These are phyloP conservation scores for Dichotomocladium elegans DNA, from an alignment of 371 early-diverging fungal species.

Conservation along the genomic window DNA sequence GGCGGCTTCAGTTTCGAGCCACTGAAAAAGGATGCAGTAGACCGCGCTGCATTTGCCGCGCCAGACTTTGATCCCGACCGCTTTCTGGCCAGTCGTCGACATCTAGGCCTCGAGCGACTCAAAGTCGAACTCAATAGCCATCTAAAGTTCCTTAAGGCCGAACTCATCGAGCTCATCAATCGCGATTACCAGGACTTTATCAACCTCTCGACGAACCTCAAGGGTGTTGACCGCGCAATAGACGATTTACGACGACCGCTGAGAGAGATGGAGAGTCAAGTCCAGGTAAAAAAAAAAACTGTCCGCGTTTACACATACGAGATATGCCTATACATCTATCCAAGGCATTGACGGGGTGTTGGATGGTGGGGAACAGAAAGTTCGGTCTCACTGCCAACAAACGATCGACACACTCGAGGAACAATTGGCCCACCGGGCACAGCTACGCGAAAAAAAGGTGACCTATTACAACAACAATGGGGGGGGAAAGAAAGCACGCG, in stretches of 20 bases:
- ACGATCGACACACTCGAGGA: slow-evolving; percentile 53
- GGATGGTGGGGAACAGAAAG: slow-evolving; percentile 24
- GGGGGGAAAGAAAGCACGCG: neutral
- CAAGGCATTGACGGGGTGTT: neutral
- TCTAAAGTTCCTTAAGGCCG: slow-evolving; percentile 60
- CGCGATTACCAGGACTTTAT: slow-evolving; percentile 82
- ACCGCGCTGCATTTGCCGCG: slow-evolving; percentile 49
- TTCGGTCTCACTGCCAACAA: slow-evolving; percentile 46
- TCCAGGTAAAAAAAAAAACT: slow-evolving; percentile 48
- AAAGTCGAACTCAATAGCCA: slow-evolving; percentile 63
- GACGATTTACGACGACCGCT: slow-evolving; percentile 57
- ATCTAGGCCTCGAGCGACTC: slow-evolving; percentile 63
- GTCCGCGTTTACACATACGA: no score
- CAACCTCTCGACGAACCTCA: slow-evolving; percentile 73
- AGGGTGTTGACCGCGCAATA: slow-evolving; percentile 73
- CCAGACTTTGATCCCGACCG: slow-evolving; percentile 54
- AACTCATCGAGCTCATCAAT: slow-evolving; percentile 80
- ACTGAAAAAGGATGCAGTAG: slow-evolving; percentile 40
- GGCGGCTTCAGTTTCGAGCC: slow-evolving; percentile 28
- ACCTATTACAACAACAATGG: no score
- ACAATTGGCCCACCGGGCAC: slow-evolving; percentile 59
- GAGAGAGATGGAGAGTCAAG: slow-evolving; percentile 52
- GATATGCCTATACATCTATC: no score
- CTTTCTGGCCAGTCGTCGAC: slow-evolving; percentile 64
- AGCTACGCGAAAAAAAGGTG: slow-evolving; percentile 70